Evolutionary conservation across 768 basidiomycete species (phyloP).

Genomic region (Royoungia palumana): DNA sequence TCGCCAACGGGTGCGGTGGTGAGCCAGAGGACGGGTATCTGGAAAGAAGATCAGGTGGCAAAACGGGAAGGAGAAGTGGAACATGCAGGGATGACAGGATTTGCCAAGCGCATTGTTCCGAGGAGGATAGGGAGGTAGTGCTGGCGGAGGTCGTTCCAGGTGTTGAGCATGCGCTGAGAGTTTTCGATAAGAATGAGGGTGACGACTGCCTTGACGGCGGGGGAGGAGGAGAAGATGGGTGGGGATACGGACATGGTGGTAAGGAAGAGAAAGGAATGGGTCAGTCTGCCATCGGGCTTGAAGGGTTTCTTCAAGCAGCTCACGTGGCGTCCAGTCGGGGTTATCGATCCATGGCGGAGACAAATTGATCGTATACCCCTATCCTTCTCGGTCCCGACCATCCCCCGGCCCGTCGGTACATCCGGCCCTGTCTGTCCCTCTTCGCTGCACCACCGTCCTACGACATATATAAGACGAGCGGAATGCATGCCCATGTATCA

Average conservation of each 20-base stretch:
- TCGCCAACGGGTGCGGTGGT: slow-evolving; percentile 43
- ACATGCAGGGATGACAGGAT: slow-evolving; percentile 42
- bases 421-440: too few relatives aligned
- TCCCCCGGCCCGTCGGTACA: too few relatives aligned
- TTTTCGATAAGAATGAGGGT: slow-evolving; percentile 57
- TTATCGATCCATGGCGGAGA: slow-evolving; percentile 17
- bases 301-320: slow-evolving; percentile 6
- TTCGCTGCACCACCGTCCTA: too few relatives aligned
- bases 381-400: background rate
- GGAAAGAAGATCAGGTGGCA: slow-evolving; percentile 1
- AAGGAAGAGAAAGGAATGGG: background rate
- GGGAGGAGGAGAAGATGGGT: slow-evolving; percentile 22
- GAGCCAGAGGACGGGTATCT: slow-evolving; percentile 41
- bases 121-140: slow-evolving; percentile 44
- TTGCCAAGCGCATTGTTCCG: slow-evolving; percentile 37
- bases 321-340: slow-evolving; percentile 20
- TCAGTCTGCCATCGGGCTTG: too few relatives aligned
- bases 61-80: background rate
- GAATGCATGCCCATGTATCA: too few relatives aligned
- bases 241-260: slow-evolving; percentile 4
- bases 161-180: slow-evolving; percentile 40
- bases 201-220: slow-evolving; percentile 21
- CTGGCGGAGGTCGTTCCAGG: slow-evolving; percentile 50
- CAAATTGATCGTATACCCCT: background rate
- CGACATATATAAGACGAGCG: too few relatives aligned